Percentiles rank a stretch among this genome's conserved stretches.
These are phyloP conservation scores for Gracilariopsis chorda DNA, from an alignment of 23 red algal genomes.

Conservation along the genomic window DNA sequence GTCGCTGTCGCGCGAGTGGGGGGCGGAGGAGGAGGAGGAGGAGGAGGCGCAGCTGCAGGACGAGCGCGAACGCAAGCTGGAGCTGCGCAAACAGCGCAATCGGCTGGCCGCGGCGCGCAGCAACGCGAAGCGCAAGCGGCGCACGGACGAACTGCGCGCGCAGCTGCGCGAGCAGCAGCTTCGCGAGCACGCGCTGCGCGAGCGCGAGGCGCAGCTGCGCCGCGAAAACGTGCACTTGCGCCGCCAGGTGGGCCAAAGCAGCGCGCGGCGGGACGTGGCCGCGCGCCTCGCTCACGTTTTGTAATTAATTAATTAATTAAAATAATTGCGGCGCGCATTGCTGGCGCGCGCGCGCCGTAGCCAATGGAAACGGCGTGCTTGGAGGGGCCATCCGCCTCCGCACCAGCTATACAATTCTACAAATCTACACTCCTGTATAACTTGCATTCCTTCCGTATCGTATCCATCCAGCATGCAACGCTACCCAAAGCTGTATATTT, in stretches of 20 bases:
- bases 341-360: too few relatives aligned
- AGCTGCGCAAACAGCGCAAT: constrained; percentile 34
- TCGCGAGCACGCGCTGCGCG: neutral
- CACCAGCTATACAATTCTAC: too few relatives aligned
- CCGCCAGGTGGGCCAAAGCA: neutral
- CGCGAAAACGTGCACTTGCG: constrained; percentile 49
- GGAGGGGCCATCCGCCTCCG: too few relatives aligned
- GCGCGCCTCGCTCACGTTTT: neutral
- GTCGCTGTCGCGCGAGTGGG: neutral
- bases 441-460: too few relatives aligned
- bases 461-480: too few relatives aligned
- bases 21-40: neutral
- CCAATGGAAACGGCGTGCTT: too few relatives aligned
- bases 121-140: constrained; percentile 46
- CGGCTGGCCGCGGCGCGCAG: constrained; percentile 32
- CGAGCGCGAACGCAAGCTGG: constrained; percentile 34
- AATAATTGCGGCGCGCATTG: too few relatives aligned
- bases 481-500: too few relatives aligned
- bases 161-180: neutral
- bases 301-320: too few relatives aligned
- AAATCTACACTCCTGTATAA: too few relatives aligned
- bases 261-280: neutral
- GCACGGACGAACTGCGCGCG: constrained; percentile 23
- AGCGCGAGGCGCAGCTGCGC: constrained; percentile 7
- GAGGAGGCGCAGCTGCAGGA: neutral